phyloP scores from a whole-genome alignment of 257 asterid species.

The Petrea volubilis region DNA sequence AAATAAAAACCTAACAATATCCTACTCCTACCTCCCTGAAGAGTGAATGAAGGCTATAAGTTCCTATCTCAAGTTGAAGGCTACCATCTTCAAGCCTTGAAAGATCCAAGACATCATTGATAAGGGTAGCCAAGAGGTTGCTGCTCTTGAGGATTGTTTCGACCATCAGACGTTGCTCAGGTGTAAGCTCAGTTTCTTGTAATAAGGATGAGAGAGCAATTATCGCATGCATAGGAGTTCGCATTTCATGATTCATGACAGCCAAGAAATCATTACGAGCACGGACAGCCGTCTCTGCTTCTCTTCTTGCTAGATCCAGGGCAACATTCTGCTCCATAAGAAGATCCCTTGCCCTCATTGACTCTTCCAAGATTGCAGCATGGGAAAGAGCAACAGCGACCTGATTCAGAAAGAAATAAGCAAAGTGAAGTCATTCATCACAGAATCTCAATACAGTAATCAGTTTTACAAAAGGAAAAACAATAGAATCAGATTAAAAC shows the following conservation, averaged over 20 bases:
- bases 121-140: constrained; percentile 92
- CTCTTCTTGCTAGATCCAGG: constrained; percentile 89
- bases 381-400: constrained; percentile 99
- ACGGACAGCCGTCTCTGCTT: constrained; percentile 96
- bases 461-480: neutral
- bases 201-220: constrained; percentile 87
- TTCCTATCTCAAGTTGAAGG: constrained; percentile 79
- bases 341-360: constrained; percentile 96
- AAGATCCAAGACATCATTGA: constrained; percentile 95
- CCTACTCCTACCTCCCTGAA: constrained; percentile 66
- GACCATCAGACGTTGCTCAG: constrained; percentile 98
- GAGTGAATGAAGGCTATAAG: constrained; percentile 81
- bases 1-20: neutral
- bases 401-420: constrained; percentile 40
- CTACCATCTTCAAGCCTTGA: constrained; percentile 98
- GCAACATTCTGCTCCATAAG: constrained; percentile 93
- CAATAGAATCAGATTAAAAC: neutral
- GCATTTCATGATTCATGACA: constrained; percentile 99
- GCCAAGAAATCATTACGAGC: constrained; percentile 97
- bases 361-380: constrained; percentile 97
- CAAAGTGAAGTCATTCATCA: constrained; percentile 11
- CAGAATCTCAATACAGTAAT: neutral
- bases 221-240: constrained; percentile 98
- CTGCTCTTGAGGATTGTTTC: constrained; percentile 96
- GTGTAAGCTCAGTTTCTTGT: constrained; percentile 84